A percentile compares a stretch with the other conserved stretches of the same genome.
Evolutionary conservation across 176 grass and related monocot species (phyloP).

Genomic region (Coix lacrymajobi): DNA sequence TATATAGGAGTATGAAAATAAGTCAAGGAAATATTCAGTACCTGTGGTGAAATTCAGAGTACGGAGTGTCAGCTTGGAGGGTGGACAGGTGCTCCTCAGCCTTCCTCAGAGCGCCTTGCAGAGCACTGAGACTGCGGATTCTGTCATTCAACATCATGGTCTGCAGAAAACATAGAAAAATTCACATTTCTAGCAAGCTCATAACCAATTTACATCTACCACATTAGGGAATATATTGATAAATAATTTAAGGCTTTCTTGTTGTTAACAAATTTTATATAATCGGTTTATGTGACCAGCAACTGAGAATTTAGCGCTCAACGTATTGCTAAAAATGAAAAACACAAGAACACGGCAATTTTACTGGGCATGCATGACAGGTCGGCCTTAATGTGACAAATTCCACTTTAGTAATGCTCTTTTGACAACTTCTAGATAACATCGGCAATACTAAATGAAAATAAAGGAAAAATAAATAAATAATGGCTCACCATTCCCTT

Average conservation of each 20-base stretch:
- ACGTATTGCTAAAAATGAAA: background rate
- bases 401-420: background rate
- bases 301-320: background rate
- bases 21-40: background rate
- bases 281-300: background rate
- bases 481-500: constrained; percentile 84
- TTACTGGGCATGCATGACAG: background rate
- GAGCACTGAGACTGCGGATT: constrained; percentile 82
- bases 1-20: background rate
- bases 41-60: constrained; percentile 92
- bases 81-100: constrained; percentile 77
- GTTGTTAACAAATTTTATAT: background rate
- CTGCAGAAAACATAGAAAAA: constrained; percentile 31
- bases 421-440: background rate
- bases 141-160: constrained; percentile 99
- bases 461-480: constrained; percentile 1
- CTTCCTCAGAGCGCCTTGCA: constrained; percentile 85
- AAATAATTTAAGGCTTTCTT: background rate
- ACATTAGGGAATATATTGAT: background rate
- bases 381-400: background rate
- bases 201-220: background rate
- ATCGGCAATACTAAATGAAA: background rate
- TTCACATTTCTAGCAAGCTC: background rate
- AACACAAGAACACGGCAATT: background rate
- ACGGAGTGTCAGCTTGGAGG: constrained; percentile 62